phyloP scores from a whole-genome alignment of 768 basidiomycete species.

The Floccularia luteovirens region DNA sequence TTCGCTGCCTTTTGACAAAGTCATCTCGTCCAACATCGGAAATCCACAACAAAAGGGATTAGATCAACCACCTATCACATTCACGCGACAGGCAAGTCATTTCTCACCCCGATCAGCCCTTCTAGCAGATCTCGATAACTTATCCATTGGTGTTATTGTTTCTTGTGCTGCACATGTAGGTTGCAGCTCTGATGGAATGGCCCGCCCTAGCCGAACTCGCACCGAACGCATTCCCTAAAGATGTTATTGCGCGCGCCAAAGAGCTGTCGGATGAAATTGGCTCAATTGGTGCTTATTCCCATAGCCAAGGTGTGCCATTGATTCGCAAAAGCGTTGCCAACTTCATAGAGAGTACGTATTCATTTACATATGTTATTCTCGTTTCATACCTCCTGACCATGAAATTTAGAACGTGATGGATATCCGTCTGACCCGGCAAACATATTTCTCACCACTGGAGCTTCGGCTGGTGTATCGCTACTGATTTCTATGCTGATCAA shows the following conservation, averaged over 20 bases:
- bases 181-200: constrained; percentile 90
- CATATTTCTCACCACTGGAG: constrained; percentile 94
- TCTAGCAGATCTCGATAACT: no score
- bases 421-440: constrained; percentile 72
- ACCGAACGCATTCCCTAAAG: constrained; percentile 72
- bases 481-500: constrained; percentile 76
- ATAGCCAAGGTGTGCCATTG: constrained; percentile 86
- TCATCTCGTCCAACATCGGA: constrained; percentile 95
- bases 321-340: constrained; percentile 85
- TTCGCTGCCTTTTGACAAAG: constrained; percentile 74
- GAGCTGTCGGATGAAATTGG: constrained; percentile 83
- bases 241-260: constrained; percentile 79
- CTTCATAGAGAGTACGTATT: constrained; percentile 72
- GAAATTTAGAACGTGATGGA: constrained; percentile 76
- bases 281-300: constrained; percentile 91
- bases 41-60: constrained; percentile 96
- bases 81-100: constrained; percentile 74
- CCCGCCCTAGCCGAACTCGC: constrained; percentile 77
- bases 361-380: constrained; percentile 1
- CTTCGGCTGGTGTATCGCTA: constrained; percentile 89
- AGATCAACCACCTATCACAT: constrained; percentile 90
- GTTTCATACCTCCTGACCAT: constrained; percentile 6
- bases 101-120: neutral
- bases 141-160: neutral
- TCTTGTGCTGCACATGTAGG: constrained; percentile 29